phyloP scores from a whole-genome alignment of 1,139 yeast genomes.

The Candida tropicalis region DNA sequence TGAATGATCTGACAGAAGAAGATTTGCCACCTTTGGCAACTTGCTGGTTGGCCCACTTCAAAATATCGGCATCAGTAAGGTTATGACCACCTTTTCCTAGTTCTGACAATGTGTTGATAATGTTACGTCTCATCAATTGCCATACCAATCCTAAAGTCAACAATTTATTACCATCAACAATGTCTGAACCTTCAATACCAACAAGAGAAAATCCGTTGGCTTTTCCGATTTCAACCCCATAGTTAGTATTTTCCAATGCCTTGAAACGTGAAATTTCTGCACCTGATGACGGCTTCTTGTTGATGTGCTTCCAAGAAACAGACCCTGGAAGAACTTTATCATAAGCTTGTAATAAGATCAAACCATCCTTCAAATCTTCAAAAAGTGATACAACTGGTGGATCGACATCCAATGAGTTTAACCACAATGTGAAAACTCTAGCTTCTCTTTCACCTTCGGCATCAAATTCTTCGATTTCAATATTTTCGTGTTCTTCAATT shows the following conservation, averaged over 20 bases:
- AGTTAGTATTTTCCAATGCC: constrained; percentile 94
- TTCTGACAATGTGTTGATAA: constrained; percentile 76
- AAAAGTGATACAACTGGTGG: constrained; percentile 91
- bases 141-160: constrained; percentile 94
- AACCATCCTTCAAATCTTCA: constrained; percentile 95
- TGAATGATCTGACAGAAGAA: constrained; percentile 74
- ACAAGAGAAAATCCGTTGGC: constrained; percentile 90
- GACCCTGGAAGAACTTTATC: constrained; percentile 95
- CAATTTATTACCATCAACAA: constrained; percentile 89
- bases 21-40: constrained; percentile 82
- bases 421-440: constrained; percentile 96
- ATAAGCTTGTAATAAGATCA: constrained; percentile 84
- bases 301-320: constrained; percentile 77
- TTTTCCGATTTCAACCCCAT: constrained; percentile 95
- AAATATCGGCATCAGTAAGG: constrained; percentile 75
- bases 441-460: constrained; percentile 99
- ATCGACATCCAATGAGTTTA: constrained; percentile 92
- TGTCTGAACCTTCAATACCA: constrained; percentile 98
- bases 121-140: constrained; percentile 98
- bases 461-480: constrained; percentile 91
- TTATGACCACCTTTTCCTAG: constrained; percentile 64
- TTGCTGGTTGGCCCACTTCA: constrained; percentile 91
- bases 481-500: constrained; percentile 85
- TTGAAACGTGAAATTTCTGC: constrained; percentile 82
- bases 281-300: constrained; percentile 77